Base-by-base conservation (phyloP, 805 yeast genomes). In the Starmerella kuoi region DNA sequence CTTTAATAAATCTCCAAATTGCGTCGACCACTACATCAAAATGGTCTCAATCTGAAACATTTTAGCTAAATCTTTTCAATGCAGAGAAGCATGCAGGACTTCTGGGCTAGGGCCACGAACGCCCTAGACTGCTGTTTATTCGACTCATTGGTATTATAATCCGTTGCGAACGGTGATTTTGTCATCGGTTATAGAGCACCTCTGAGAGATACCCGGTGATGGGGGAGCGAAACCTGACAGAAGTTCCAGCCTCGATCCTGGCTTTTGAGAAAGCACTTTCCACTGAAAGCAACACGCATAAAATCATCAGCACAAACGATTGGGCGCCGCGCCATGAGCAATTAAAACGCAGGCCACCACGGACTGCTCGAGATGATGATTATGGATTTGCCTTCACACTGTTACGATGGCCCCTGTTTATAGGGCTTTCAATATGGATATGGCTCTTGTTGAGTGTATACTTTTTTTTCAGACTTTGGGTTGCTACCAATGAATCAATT, bases 341-440 rank as follows among this genome's bases (percentile, higher is more conserved):
- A 17, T 24, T 33, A 23, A 35, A 38, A 21, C 38, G 44, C 14
- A 40, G 49, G 17, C 24, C 17, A 21, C 37, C 43, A 17, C 7
- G 31, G 5, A 21, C 47, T 3, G 37, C 47, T n/a, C 33, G 45
- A 15, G 48, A 47, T 28, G 46, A 42, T 25, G 45, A 49, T 36
- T 50, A 45, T 27, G 70, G 73, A 21, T 48, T 60, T 36, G 61
- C 74, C 0, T 74, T 70, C 50, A 58, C 60, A 34, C 31, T 80
- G 1, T 61, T 81, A 22, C 61, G 91, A 34, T 80, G 79, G 72
- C 93, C 91, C 0, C 58, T 79, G 3, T 61, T 81, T 41, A 36
- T 71, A 0, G 59, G 72, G 15, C 71, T 76, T 1, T 49, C 70
- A 2, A 25, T 62, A 14, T 81, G 87, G 85, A 63, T 78, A 1